A percentile compares a stretch with the other conserved stretches of the same genome.
phyloP scores from a whole-genome alignment of 2,329 filamentous ascomycete species.

The Lasiodiplodia sp. region DNA sequence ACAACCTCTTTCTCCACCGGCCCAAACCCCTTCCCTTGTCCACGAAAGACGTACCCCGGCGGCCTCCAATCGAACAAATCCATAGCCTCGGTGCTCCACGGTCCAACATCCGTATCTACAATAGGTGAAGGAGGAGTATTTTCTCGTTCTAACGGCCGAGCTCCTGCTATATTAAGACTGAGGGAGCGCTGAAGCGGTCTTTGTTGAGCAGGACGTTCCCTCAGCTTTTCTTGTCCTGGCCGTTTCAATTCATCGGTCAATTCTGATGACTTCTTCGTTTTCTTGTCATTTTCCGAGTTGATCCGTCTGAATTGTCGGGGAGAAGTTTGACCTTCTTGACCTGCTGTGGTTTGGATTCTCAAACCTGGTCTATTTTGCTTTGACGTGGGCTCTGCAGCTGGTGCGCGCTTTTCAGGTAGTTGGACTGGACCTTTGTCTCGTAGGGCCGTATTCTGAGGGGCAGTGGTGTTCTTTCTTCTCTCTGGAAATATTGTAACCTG shows the following conservation, averaged over 20 bases:
- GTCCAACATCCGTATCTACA: constrained; percentile 62
- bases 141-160: constrained; percentile 15
- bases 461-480: too few relatives aligned
- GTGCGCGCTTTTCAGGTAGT: neutral
- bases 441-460: constrained; percentile 36
- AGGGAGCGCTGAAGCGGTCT: neutral
- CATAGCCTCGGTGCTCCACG: constrained; percentile 73
- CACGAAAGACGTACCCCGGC: constrained; percentile 38
- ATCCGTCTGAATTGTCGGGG: constrained; percentile 27
- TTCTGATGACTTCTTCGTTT: neutral
- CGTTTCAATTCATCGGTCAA: neutral
- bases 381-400: neutral
- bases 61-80: constrained; percentile 71
- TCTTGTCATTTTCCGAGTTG: constrained; percentile 28
- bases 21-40: constrained; percentile 26
- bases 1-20: neutral
- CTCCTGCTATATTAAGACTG: constrained; percentile 1
- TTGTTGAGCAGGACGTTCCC: neutral
- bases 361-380: neutral
- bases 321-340: neutral
- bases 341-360: neutral
- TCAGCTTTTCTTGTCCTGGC: neutral
- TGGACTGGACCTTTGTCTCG: neutral
- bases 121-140: constrained; percentile 53
- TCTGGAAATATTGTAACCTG: neutral